Percentiles rank a stretch among this genome's conserved stretches.
Evolutionary conservation across 208 protist genomes (phyloP).

Genomic region (Trypanosoma scelopori): DNA sequence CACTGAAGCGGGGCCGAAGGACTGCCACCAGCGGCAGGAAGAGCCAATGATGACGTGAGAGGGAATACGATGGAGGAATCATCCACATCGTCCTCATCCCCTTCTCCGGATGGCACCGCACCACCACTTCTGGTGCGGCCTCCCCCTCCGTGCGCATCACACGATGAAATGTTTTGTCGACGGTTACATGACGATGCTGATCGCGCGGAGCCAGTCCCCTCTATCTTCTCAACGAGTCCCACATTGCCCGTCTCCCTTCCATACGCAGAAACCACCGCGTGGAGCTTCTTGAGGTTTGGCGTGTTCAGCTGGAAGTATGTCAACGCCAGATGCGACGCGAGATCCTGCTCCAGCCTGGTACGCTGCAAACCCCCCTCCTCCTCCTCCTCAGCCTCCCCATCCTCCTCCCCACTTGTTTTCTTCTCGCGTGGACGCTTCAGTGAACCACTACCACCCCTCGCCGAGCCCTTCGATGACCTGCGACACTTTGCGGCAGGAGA

Average conservation of each 20-base stretch:
- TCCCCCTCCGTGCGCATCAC: not conserved
- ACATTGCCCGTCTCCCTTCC: conserved; percentile 1
- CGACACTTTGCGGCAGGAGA: not conserved
- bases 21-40: not conserved
- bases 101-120: not conserved
- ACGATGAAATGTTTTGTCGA: not conserved
- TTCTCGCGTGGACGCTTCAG: conserved; percentile 14
- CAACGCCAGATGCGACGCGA: conserved; percentile 16
- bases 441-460: not conserved
- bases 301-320: conserved; percentile 21
- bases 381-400: no score
- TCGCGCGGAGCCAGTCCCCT: not conserved
- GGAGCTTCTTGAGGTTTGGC: conserved; percentile 18
- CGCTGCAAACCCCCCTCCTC: conserved; percentile 1
- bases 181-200: not conserved
- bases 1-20: not conserved
- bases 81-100: conserved; percentile 16
- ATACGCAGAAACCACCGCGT: conserved; percentile 14
- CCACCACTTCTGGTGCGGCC: not conserved
- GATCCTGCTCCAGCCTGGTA: conserved; percentile 1
- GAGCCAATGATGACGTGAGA: not conserved
- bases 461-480: not conserved
- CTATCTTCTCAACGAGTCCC: not conserved
- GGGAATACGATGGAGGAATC: not conserved
- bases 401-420: no score